These are phyloP conservation scores for Leishmania gerbilli DNA, from an alignment of 208 protist genomes.

Conservation along the genomic window DNA sequence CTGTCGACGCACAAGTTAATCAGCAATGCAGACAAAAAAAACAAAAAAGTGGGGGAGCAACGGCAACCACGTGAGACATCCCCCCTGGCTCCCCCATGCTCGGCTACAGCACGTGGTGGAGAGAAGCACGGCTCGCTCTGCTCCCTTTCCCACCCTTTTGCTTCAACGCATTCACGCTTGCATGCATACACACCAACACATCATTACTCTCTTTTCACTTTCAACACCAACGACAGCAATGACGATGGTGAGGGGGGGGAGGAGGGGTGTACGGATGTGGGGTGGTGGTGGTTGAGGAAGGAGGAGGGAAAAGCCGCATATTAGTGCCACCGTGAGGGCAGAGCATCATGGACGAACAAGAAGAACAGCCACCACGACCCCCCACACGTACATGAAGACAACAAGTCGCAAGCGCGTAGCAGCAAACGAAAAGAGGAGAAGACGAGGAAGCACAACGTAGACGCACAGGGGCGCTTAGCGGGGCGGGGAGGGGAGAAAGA, in stretches of 20 bases:
- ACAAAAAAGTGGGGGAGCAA: not conserved
- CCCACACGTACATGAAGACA: not conserved
- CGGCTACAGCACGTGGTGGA: not conserved
- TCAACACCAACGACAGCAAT: not conserved
- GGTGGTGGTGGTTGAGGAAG: not conserved
- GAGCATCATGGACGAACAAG: not conserved
- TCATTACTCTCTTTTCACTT: not conserved
- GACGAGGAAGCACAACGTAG: not conserved
- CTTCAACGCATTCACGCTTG: not conserved
- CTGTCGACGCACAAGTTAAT: not conserved
- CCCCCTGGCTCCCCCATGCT: not conserved
- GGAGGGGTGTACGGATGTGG: not conserved
- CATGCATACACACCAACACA: not conserved
- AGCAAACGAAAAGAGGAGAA: not conserved
- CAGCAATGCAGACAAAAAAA: not conserved
- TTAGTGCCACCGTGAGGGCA: not conserved
- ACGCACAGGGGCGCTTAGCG: not conserved
- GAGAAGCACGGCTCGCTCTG: not conserved
- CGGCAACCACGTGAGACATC: not conserved
- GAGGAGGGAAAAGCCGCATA: not conserved
- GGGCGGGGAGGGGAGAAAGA: not conserved
- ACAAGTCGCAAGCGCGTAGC: not conserved
- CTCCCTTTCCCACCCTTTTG: not conserved
- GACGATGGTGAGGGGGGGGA: not conserved
- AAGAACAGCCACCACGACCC: not conserved